These are phyloP conservation scores for grape (Vitis vinifera) DNA, from an alignment of 164 flowering plant genomes.

Conservation along the genomic window DNA sequence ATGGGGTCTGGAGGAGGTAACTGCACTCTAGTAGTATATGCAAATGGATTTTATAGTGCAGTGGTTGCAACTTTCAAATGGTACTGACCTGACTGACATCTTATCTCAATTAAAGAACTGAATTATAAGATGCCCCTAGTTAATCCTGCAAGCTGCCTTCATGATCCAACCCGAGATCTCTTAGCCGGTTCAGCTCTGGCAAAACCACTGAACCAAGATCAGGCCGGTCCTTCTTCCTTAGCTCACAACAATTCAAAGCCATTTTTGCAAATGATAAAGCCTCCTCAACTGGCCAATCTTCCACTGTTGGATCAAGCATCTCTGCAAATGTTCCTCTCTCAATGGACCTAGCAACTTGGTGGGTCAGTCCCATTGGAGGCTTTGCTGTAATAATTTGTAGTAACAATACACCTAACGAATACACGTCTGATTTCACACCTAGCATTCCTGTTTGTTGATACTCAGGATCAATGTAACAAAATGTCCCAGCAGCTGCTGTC, in stretches of 20 bases:
- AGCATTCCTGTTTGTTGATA: conserved; percentile 60
- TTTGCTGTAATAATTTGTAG: conserved; percentile 52
- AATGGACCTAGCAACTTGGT: conserved; percentile 44
- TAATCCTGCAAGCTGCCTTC: neutral
- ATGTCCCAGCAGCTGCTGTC: conserved; percentile 70
- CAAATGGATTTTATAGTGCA: too few relatives aligned
- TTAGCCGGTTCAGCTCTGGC: conserved; percentile 49
- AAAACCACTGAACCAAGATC: conserved; percentile 38
- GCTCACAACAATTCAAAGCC: conserved; percentile 53
- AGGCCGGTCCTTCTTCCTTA: conserved; percentile 60
- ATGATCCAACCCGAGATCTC: conserved; percentile 25
- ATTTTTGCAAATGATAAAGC: conserved; percentile 40
- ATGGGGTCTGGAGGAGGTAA: neutral
- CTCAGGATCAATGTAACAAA: conserved; percentile 70
- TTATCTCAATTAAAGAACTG: neutral
- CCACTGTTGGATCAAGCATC: conserved; percentile 47
- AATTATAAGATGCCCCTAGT: neutral
- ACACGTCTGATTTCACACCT: conserved; percentile 58
- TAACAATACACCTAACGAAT: conserved; percentile 52
- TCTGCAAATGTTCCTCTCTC: conserved; percentile 32
- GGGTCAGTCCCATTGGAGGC: conserved; percentile 54
- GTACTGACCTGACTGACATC: conserved; percentile 12
- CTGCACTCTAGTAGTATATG: neutral
- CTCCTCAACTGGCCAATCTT: conserved; percentile 55
- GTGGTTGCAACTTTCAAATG: neutral